Evolutionary conservation across 441 rosid species (phyloP).

Genomic region (Raphanus hybrid): DNA sequence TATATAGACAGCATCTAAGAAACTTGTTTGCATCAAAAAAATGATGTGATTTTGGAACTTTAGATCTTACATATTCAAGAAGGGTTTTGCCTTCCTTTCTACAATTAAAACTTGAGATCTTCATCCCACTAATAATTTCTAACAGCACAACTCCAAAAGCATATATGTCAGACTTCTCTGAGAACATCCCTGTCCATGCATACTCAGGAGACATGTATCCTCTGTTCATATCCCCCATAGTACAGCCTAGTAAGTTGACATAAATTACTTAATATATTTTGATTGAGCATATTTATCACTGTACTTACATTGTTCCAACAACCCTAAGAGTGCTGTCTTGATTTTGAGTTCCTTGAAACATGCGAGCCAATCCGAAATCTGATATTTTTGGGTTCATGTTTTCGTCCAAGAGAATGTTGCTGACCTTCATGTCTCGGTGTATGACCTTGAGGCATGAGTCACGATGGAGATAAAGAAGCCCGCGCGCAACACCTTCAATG

Average conservation of each 20-base stretch:
- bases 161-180: conserved; percentile 62
- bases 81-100: conserved; percentile 42
- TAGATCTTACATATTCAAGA: conserved; percentile 43
- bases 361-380: conserved; percentile 48
- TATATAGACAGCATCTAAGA: not conserved
- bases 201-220: conserved; percentile 40
- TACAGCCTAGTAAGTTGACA: not conserved
- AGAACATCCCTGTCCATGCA: conserved; percentile 43
- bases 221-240: conserved; percentile 14
- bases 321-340: conserved; percentile 24
- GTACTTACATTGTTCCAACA: conserved; percentile 32
- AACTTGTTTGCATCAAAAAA: not conserved
- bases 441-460: conserved; percentile 22
- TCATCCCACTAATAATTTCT: conserved; percentile 63
- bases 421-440: conserved; percentile 34
- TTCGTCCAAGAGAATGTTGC: conserved; percentile 33
- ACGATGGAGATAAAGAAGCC: conserved; percentile 33
- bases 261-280: not conserved
- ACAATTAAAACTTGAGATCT: conserved; percentile 43
- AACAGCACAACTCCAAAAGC: conserved; percentile 56
- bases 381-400: conserved; percentile 30
- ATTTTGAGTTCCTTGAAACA: conserved; percentile 33
- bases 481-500: conserved; percentile 11
- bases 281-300: too few species aligned
- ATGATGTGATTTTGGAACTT: conserved; percentile 13